Base-by-base conservation (phyloP, 2,329 filamentous ascomycete species). In the Epichloe amarillans region DNA sequence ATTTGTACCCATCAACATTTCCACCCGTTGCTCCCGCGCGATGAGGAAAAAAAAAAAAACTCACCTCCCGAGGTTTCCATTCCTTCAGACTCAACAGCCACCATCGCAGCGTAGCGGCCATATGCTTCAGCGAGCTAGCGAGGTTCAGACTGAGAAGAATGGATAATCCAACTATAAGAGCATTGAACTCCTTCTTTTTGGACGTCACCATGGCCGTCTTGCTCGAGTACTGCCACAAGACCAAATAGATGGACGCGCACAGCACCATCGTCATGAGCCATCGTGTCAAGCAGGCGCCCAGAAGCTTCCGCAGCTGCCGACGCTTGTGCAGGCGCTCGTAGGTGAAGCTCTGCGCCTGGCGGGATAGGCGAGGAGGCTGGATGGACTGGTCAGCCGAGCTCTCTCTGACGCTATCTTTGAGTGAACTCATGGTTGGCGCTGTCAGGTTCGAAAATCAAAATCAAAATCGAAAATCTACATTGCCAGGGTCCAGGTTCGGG, bases 41-140 rank as follows among this genome's bases (percentile, higher is more conserved):
- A n/a, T 26, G 17, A 6, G 6, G 0, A 3, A 8, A 39, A n/a
- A 39, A 7, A 39, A 39, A 39, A 39, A 49, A 46, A 51, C 61
- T n/a, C 47, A 71, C 71, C 61, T 74, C 71, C 5, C 57, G 58
- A 40, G 67, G 58, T 36, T 64, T 65, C 52, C 68, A 63, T 39
- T 64, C 61, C 5, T 63, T 58, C 8, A 61, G 58, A 51, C 64
- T 66, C 41, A 75, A 56, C 30, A 74, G 65, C 60, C 69, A 71
- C 70, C 72, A 74, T n/a, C 72, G 62, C 53, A 72, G 59, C 52
- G 72, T 69, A 14, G 63, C 57, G 3, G 70, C 66, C 64, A 73
- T 69, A 30, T 64, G 64, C 51, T 72, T 72, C 21, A 75, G 61
- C 6, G 66, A 64, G 54, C 63, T 69, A 2, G 67, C 65, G 41